Conservation (phyloP, 805 yeast genomes). For the Myxozyma geophila region DNA sequence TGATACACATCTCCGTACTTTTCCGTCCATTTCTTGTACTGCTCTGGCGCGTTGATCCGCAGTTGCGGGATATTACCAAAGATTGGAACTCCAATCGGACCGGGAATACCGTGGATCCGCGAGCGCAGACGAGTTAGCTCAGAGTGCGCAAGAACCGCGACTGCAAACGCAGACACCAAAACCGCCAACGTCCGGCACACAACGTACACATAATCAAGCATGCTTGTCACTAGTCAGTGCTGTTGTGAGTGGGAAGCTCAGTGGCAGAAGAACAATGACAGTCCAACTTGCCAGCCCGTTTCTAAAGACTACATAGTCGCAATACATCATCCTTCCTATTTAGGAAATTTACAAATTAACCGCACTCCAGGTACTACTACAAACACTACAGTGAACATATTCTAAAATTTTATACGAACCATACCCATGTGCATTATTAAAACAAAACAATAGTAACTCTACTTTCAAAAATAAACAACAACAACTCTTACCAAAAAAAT, state of each 20-base stretch:
- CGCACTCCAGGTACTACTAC: background rate
- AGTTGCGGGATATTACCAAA: constrained; percentile 37
- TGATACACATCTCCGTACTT: constrained; percentile 57
- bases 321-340: background rate
- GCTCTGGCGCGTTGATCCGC: constrained; percentile 33
- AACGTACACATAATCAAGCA: background rate
- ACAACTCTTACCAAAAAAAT: background rate
- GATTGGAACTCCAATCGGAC: constrained; percentile 37
- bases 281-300: background rate
- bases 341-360: background rate
- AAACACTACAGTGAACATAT: background rate
- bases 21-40: constrained; percentile 43
- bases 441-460: background rate
- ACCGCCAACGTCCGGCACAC: background rate
- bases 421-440: background rate
- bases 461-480: background rate
- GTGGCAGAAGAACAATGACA: background rate
- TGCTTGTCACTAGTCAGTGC: background rate
- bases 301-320: background rate
- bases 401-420: background rate
- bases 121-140: constrained; percentile 4
- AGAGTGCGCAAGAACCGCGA: background rate
- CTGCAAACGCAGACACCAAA: background rate
- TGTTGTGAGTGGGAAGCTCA: background rate
- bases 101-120: constrained; percentile 33